phyloP scores from a whole-genome alignment of 2,329 filamentous ascomycete species.

The Cladobotryum mycophilum region DNA sequence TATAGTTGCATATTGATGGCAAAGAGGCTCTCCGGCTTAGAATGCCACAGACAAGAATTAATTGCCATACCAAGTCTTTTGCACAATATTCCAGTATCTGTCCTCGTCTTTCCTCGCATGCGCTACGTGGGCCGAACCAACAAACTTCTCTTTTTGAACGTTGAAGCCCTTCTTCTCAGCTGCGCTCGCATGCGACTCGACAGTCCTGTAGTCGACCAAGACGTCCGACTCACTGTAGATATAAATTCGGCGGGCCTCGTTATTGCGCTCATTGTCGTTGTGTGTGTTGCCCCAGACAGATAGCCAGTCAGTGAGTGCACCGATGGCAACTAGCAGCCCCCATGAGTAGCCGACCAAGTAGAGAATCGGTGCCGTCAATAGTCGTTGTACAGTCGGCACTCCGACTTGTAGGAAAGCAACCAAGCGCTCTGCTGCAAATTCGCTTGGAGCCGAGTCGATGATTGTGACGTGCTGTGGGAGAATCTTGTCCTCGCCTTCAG shows the following conservation, averaged over 20 bases:
- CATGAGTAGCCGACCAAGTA: background rate
- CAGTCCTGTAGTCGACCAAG: constrained; percentile 6
- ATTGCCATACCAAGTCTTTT: background rate
- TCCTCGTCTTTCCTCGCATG: constrained; percentile 13
- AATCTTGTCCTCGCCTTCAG: background rate
- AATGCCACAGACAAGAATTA: background rate
- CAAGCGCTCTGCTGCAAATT: background rate
- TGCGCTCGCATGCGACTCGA: constrained; percentile 13
- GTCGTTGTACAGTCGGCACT: background rate
- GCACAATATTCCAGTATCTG: constrained; percentile 15
- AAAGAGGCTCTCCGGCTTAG: no score
- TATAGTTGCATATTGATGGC: no score
- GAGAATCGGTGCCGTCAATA: background rate
- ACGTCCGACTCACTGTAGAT: constrained; percentile 14
- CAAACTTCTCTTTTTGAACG: constrained; percentile 13
- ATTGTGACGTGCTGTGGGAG: constrained; percentile 35
- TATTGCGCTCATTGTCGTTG: constrained; percentile 4
- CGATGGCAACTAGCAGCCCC: background rate
- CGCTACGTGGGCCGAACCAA: constrained; percentile 12
- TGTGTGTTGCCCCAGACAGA: constrained; percentile 10
- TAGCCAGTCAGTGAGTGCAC: background rate
- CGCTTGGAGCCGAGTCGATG: constrained; percentile 16
- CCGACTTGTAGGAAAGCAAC: background rate
- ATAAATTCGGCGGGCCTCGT: constrained; percentile 14
- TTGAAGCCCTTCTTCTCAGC: constrained; percentile 12